Percentiles rank a stretch among this genome's conserved stretches.
Evolutionary conservation across 257 asterid species (phyloP).

Genomic region (Salvia rosmarinus): DNA sequence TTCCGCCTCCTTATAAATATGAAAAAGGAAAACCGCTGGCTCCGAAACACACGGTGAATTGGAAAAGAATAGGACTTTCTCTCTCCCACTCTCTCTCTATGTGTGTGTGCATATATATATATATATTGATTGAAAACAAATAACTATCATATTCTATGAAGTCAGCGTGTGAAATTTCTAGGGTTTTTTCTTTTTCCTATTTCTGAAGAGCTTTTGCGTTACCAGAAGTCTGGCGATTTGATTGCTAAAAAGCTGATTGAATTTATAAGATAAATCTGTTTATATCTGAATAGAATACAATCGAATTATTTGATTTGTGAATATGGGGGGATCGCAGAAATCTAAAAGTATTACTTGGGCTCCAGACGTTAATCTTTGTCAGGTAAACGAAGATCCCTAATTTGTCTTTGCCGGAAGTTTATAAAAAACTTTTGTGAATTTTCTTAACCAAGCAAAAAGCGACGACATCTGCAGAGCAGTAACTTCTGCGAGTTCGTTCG

Average conservation of each 20-base stretch:
- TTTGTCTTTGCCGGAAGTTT: background rate
- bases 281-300: conserved; percentile 42
- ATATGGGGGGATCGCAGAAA: conserved; percentile 84
- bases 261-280: conserved; percentile 24
- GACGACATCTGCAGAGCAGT: background rate
- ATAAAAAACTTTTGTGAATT: background rate
- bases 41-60: background rate
- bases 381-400: conserved; percentile 54
- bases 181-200: background rate
- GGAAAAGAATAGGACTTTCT: background rate
- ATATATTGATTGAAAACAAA: too few relatives aligned
- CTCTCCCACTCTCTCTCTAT: background rate
- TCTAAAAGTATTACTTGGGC: conserved; percentile 91
- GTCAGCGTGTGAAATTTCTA: background rate
- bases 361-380: conserved; percentile 90
- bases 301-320: conserved; percentile 40
- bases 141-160: background rate
- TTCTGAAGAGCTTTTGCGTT: background rate
- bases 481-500: background rate
- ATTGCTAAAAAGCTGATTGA: conserved; percentile 35
- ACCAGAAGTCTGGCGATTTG: conserved; percentile 23
- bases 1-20: background rate
- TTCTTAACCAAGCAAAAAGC: background rate
- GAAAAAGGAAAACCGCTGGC: background rate
- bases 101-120: too few relatives aligned